Evolutionary conservation across 257 asterid genomes (phyloP), one percentile per base, ranked within the genome.

Genomic region (Dorcoceras hygrometricum): DNA sequence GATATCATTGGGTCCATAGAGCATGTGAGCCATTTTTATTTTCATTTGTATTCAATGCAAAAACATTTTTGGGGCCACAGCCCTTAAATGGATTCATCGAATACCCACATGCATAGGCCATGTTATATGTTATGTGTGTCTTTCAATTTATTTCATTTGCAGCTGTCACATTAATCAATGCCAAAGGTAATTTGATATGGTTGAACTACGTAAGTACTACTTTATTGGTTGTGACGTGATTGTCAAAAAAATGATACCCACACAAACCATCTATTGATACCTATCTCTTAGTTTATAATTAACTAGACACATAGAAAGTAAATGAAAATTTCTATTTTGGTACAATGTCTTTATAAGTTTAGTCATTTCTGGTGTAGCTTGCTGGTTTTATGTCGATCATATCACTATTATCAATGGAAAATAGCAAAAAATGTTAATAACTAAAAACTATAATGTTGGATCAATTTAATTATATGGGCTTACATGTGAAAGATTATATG

Each of bases 1-100:
- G 80, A 75, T 14, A 39, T 39, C 50, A 63, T 67, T 55, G 83
- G 77, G 65, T 59, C 80, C 73, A 59, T n/a, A 23, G 2, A 62
- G 34, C 77, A 67, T 78, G 79, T 66, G 75, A 58, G 51, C 67
- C 59, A 28, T 64, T 65, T 76, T 70, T 56, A 39, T 39, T 3
- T 39, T 39, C 5, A 39, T 39, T 14, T 39, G 51, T 39, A 39
- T 39, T 39, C 51, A 39, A 39, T 39, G 51, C 14, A 39, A 12
- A 39, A 39, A 39, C 51, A 39, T 39, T 39, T 39, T 39, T 4
- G 51, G 51, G 51, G n/a, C 51, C 51, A n/a, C n/a, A 39, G 6
- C 19, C 51, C 51, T 39, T 39, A 39, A 39, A 39, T 39, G 51
- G n/a, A 39, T 39, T 12, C 1, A 12, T 39, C 51, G 19, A 12